Base-by-base conservation (phyloP, 495 filamentous ascomycete species). In the Thermothielavioides terrestris region DNA sequence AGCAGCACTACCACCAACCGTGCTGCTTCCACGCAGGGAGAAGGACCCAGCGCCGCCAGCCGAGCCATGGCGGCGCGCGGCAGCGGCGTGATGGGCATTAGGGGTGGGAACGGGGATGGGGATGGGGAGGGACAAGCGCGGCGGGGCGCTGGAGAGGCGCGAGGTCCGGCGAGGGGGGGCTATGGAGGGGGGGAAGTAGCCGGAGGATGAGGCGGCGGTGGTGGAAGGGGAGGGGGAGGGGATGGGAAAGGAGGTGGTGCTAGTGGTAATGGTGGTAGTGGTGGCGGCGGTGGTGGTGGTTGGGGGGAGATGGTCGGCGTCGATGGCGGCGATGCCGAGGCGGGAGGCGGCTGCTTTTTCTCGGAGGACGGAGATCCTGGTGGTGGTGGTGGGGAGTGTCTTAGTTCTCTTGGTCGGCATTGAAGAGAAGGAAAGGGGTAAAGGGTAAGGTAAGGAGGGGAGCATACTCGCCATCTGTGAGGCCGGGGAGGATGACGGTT, bases 401-500 rank as follows among this genome's bases (percentile, higher is more conserved):
- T n/a, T n/a, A n/a, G n/a, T 30, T 26, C 10, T 50, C 12, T 42
- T 36, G 49, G 46, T 18, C 44, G 12, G 14, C 3, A 31, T 15
- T 45, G 15, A 42, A 14, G 5, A 31, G 11, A 15, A 2, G 9
- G 17, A 8, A 26, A 22, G 34, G 20, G 27, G 3, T 20, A 38
- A 35, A 39, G 8, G 42, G 22, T 12, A 46, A 35, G 22, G 15
- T 20, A 23, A 8, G 17, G 25, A 21, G 25, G 25, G 23, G 20
- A 6, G 53, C 66, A 57, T 65, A 73, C 71, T 75, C 68, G 46
- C 72, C 64, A 40, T 71, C 60, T 17, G 64, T 66, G 10, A 74
- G 44, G 31, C 71, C 71, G 12, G 71, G 71, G 0, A 73, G 48
- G 3, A 50, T 57, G 34, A 62, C 43, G 20, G 61, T 40, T 54